phyloP scores from a whole-genome alignment of 208 protist genomes.

The Acanthamoeba castellanii region DNA sequence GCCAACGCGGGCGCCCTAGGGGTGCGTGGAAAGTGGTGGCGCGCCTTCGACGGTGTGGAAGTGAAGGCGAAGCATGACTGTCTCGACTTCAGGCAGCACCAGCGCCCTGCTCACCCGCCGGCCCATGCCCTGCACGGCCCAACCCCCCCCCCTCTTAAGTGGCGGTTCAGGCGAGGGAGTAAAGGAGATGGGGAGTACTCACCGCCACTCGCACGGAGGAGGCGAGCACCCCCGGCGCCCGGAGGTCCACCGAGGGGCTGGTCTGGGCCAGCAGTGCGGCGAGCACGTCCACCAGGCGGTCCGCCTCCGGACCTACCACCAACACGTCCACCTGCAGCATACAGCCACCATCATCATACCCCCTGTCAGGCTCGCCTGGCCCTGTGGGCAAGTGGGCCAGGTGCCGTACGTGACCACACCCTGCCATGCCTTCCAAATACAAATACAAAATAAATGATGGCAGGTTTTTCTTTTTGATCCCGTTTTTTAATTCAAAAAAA shows the following conservation, averaged over 20 bases:
- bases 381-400: too few species aligned
- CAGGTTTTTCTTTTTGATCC: not conserved
- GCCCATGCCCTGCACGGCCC: not conserved
- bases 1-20: too few species aligned
- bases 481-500: too few species aligned
- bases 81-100: not conserved
- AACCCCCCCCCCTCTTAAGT: not conserved
- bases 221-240: not conserved
- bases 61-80: not conserved
- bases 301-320: not conserved
- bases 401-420: too few species aligned
- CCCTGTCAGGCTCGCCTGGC: not conserved
- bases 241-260: not conserved
- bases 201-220: not conserved
- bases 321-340: not conserved
- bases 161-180: too few species aligned
- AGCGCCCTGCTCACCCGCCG: not conserved
- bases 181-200: not conserved
- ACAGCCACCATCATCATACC: not conserved
- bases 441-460: too few species aligned
- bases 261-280: not conserved
- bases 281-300: not conserved
- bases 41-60: conserved; percentile 2
- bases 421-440: too few species aligned
- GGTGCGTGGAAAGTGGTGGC: not conserved